These are phyloP conservation scores for Talaromyces borbonicus DNA, from an alignment of 495 filamentous ascomycete genomes.

Conservation along the genomic window DNA sequence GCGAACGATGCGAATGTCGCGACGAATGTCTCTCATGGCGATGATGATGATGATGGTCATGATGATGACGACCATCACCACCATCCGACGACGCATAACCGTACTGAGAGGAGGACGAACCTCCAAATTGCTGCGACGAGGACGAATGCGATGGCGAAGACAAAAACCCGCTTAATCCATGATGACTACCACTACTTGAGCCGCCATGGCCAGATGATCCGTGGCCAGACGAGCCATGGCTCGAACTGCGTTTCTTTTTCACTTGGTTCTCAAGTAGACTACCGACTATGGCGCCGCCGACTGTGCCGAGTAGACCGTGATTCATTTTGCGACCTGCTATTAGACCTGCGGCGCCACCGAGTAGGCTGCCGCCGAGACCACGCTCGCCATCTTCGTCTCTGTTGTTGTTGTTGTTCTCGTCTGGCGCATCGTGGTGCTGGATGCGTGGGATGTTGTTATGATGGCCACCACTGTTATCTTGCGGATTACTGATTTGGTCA, in stretches of 20 bases:
- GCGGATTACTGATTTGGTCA: constrained; percentile 35
- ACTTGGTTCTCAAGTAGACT: constrained; percentile 18
- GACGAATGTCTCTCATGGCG: constrained; percentile 1
- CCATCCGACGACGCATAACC: neutral
- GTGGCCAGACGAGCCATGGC: constrained; percentile 3
- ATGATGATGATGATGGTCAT: neutral
- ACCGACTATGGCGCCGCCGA: constrained; percentile 40
- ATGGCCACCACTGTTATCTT: no score
- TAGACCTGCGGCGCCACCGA: constrained; percentile 38
- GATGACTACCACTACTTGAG: no score
- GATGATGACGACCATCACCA: neutral
- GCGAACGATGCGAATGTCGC: neutral
- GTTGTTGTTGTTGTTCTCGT: constrained; percentile 13
- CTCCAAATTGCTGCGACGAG: no score
- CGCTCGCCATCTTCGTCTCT: constrained; percentile 26
- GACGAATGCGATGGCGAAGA: no score
- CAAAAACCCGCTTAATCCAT: no score
- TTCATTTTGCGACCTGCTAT: constrained; percentile 36
- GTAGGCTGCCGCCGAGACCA: constrained; percentile 30
- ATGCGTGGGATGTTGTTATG: constrained; percentile 31
- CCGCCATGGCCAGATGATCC: neutral
- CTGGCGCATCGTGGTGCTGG: constrained; percentile 18
- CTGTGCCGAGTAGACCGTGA: constrained; percentile 38
- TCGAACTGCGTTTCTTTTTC: constrained; percentile 3
- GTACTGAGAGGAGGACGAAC: neutral